Base-by-base conservation (phyloP, 768 basidiomycete species). In the Leucocoprinus birnbaumii region DNA sequence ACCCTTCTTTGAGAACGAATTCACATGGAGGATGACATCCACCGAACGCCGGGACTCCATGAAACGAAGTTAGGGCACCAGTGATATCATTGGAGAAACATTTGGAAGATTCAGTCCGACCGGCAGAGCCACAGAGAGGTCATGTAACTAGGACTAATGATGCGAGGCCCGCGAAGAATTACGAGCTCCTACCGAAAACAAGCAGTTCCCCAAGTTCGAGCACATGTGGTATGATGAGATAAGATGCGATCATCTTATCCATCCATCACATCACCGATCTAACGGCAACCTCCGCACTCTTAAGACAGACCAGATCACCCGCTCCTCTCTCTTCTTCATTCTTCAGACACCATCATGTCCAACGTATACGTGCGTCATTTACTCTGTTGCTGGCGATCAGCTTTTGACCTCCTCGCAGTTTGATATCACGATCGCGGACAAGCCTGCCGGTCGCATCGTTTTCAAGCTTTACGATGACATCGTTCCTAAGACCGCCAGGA, bases 391-490 rank as follows among this genome's bases (percentile, higher is more conserved):
- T 4, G 25, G 24, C 38, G 6, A 3, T 14, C 13, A 45, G 31
- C 31, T 41, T 27, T 19, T 27, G 16, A 18, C 25, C 53, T 18
- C 44, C 43, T n/a, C 3, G 40, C 3, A 89, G 88, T 91, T 91
- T 63, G 85, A 89, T 59, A 80, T 91, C 67, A 50, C 68, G 19
- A 78, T 88, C 66, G 65, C 67, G 66, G 62, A 51, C 57, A 4
- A 67, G 42, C 49, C 66, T 0, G 46, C 69, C 1, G 86, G 85
- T 9, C 82, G 83, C 46, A 82, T 97, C 67, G 75, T 81, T 54
- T 94, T 98, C 85, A 87, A 86, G 75, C 83, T 98, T 19, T 94
- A 76, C 70, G 92, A 95, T 74, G 78, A 84, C 4, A 79, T 81
- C 48, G 87, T 89, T 11, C 90, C 91, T 48, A 82, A 73, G 64